Evolutionary conservation across 495 filamentous ascomycete species (phyloP).

Genomic region (Echria macrotheca): DNA sequence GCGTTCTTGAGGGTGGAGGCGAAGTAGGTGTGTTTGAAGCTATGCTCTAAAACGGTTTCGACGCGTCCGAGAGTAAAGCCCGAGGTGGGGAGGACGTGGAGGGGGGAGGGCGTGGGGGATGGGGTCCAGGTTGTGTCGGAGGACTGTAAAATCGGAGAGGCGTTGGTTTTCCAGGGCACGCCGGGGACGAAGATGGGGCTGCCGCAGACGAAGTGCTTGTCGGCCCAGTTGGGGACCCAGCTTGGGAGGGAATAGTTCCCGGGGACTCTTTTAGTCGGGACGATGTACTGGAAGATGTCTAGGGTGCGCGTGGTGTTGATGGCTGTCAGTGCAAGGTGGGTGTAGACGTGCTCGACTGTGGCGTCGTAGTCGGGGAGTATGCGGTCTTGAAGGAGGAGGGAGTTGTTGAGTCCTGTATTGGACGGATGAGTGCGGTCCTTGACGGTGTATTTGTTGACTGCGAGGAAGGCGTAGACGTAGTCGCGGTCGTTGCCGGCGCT

Average conservation of each 20-base stretch:
- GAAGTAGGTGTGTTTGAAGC: slow-evolving; percentile 1
- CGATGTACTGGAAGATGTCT: background rate
- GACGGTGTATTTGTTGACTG: background rate
- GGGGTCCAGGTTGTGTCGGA: background rate
- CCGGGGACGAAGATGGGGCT: background rate
- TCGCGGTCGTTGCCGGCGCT: background rate
- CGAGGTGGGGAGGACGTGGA: background rate
- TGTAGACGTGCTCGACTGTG: background rate
- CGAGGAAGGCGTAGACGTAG: background rate
- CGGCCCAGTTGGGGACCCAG: background rate
- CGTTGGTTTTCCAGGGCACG: background rate
- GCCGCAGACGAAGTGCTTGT: background rate
- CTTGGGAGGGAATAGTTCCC: background rate
- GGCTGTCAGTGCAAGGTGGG: background rate
- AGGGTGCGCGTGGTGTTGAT: background rate
- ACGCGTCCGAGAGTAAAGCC: background rate
- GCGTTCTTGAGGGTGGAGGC: background rate
- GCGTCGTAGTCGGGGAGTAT: background rate
- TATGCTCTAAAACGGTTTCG: background rate
- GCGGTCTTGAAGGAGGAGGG: background rate
- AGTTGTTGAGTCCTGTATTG: background rate
- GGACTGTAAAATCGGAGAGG: too few species aligned
- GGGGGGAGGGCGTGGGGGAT: background rate
- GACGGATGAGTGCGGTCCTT: too few species aligned
- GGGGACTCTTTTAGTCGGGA: background rate